Conservation (phyloP, 176 grass and related monocot genomes). For the Metroxylon sagu region DNA sequence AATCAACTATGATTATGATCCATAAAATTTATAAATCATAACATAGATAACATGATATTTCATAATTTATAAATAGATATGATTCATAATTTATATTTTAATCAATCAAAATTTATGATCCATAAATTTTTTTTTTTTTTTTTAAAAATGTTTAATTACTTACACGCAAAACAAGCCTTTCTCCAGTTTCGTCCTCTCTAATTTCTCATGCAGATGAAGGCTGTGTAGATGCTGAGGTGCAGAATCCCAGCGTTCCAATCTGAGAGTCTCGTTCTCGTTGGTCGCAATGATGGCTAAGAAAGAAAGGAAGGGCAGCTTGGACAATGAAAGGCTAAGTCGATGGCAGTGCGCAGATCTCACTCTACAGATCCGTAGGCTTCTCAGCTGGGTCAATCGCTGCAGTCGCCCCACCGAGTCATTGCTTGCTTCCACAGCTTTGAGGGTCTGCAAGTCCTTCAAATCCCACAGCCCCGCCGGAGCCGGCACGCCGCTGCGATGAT, state of each 20-base stretch:
- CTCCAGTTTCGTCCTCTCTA: constrained; percentile 24
- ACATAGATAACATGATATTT: too few relatives aligned
- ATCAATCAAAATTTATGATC: too few relatives aligned
- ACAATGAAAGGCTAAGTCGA: constrained; percentile 34
- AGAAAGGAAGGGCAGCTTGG: constrained; percentile 24
- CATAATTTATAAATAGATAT: too few relatives aligned
- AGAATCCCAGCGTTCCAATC: constrained; percentile 27
- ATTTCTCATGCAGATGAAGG: constrained; percentile 13
- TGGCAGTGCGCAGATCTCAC: constrained; percentile 24
- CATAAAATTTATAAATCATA: too few relatives aligned
- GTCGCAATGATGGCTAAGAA: constrained; percentile 26
- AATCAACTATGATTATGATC: too few relatives aligned
- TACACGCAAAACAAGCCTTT: constrained; percentile 31
- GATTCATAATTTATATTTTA: too few relatives aligned
- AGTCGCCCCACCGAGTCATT: constrained; percentile 1
- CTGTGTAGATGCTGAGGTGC: constrained; percentile 23
- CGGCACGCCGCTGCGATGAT: neutral
- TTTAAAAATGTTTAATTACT: too few relatives aligned
- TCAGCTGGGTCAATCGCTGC: constrained; percentile 24
- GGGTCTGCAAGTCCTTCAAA: constrained; percentile 18
- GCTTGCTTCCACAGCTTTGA: constrained; percentile 13
- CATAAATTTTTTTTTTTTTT: too few relatives aligned
- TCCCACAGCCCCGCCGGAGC: constrained; percentile 11
- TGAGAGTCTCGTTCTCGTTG: constrained; percentile 25
- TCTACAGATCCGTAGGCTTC: constrained; percentile 23